Percentiles rank a stretch among this genome's conserved stretches.
phyloP scores from a whole-genome alignment of 345 rosid species.

The Eucalyptus regnans region DNA sequence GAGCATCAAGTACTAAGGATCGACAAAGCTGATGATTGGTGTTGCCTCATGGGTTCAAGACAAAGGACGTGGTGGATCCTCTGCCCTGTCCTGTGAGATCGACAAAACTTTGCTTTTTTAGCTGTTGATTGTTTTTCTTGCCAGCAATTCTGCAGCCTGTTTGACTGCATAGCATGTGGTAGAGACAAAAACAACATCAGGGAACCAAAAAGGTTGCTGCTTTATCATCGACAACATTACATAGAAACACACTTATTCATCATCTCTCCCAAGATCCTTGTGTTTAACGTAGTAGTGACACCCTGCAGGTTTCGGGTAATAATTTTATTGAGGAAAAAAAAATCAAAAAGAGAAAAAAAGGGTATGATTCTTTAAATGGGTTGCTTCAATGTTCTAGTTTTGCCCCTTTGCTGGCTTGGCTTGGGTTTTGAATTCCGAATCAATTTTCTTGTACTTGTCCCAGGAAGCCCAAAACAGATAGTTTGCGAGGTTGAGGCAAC shows the following conservation, averaged over 20 bases:
- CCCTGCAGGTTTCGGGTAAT: not conserved
- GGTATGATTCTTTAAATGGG: not conserved
- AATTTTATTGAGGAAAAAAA: not conserved
- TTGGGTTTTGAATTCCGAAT: not conserved
- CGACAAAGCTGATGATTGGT: not conserved
- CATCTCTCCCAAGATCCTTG: not conserved
- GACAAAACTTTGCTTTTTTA: not conserved
- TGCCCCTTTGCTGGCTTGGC: not conserved
- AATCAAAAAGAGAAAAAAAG: not conserved
- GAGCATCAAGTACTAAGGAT: not conserved
- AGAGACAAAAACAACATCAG: not conserved
- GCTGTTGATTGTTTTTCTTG: not conserved
- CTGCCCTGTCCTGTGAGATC: not conserved
- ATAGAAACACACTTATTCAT: not conserved
- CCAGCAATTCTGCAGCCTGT: not conserved
- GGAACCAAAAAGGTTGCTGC: not conserved
- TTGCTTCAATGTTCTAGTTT: not conserved
- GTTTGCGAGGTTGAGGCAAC: constrained; percentile 40
- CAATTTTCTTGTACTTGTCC: constrained; percentile 28
- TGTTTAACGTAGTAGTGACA: not conserved
- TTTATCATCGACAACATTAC: not conserved
- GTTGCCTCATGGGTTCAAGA: not conserved
- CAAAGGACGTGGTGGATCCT: not conserved
- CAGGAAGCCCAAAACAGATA: constrained; percentile 45
- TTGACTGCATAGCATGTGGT: not conserved